Conservation (phyloP, 2,329 filamentous ascomycete genomes). For the Ophioceras dolichostomum region DNA sequence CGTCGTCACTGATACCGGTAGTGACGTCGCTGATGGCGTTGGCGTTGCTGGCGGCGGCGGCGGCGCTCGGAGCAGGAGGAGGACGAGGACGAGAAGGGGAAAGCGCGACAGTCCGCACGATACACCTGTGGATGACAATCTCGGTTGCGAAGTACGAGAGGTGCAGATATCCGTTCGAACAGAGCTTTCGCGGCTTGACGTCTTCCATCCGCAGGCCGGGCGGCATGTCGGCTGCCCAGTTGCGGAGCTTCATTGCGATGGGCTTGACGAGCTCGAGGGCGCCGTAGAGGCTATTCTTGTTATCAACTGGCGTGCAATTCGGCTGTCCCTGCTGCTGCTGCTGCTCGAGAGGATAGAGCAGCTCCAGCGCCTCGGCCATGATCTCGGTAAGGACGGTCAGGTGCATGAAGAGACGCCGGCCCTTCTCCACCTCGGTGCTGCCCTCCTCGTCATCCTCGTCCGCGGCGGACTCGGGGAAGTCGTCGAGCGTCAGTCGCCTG, state of each 20-base stretch:
- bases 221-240: slow-evolving; percentile 11
- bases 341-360: slow-evolving; percentile 23
- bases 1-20: too few relatives aligned
- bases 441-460: slow-evolving; percentile 24
- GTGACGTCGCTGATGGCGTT: neutral
- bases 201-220: slow-evolving; percentile 11
- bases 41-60: too few relatives aligned
- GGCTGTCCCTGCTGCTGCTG: neutral
- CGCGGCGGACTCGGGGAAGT: slow-evolving; percentile 24
- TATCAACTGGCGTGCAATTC: neutral
- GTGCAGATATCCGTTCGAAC: slow-evolving; percentile 30
- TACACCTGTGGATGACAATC: slow-evolving; percentile 35
- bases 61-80: neutral
- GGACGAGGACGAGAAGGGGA: too few relatives aligned
- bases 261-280: slow-evolving; percentile 13
- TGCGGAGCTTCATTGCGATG: slow-evolving; percentile 12
- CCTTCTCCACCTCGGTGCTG: slow-evolving; percentile 29
- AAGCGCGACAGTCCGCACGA: slow-evolving; percentile 28
- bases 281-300: slow-evolving; percentile 5
- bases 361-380: slow-evolving; percentile 35
- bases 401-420: slow-evolving; percentile 34
- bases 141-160: slow-evolving; percentile 38
- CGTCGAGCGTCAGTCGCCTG: slow-evolving; percentile 17
- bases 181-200: slow-evolving; percentile 12
- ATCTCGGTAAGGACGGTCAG: slow-evolving; percentile 37